Percentiles rank a stretch among this genome's conserved stretches.
These are phyloP conservation scores for Aschersonia sp. DNA, from an alignment of 2,329 filamentous ascomycete species.

Conservation along the genomic window DNA sequence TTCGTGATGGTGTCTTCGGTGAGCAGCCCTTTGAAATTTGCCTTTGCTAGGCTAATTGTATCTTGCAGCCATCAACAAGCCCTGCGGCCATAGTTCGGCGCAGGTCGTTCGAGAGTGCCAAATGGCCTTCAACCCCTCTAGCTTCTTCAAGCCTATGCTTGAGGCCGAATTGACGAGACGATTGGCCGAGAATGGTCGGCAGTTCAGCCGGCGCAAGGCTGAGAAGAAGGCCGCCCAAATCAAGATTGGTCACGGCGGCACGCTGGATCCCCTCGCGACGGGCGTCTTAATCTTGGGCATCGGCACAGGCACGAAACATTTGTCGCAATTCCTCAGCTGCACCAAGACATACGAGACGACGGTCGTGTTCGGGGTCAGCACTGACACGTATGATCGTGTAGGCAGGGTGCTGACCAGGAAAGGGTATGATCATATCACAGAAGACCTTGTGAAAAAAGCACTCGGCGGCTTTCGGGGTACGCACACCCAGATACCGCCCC, in stretches of 20 bases:
- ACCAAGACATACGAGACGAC: constrained; percentile 89
- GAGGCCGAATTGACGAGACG: constrained; percentile 43
- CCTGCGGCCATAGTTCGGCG: constrained; percentile 71
- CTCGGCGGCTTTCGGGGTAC: constrained; percentile 64
- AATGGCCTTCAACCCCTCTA: constrained; percentile 66
- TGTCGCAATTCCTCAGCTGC: constrained; percentile 69
- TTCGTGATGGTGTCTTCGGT: constrained; percentile 46
- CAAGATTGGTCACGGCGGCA: constrained; percentile 94
- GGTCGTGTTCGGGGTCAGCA: constrained; percentile 80
- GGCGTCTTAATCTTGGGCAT: constrained; percentile 84
- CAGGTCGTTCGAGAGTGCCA: constrained; percentile 85
- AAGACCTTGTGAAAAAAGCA: constrained; percentile 61
- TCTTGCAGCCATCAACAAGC: constrained; percentile 75
- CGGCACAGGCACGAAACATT: constrained; percentile 72
- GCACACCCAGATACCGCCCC: constrained; percentile 78
- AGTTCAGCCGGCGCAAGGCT: constrained; percentile 42
- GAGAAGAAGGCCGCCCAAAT: constrained; percentile 52
- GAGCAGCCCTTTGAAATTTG: constrained; percentile 10
- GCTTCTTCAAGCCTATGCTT: constrained; percentile 66
- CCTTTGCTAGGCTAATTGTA: not conserved
- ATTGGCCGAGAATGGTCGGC: constrained; percentile 39
- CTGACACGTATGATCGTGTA: constrained; percentile 79
- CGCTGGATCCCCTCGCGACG: constrained; percentile 84
- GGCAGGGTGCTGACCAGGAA: constrained; percentile 70
- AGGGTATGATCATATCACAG: constrained; percentile 69